phyloP scores from a whole-genome alignment of 2,329 filamentous ascomycete genomes.

The Cordyceps javanica region DNA sequence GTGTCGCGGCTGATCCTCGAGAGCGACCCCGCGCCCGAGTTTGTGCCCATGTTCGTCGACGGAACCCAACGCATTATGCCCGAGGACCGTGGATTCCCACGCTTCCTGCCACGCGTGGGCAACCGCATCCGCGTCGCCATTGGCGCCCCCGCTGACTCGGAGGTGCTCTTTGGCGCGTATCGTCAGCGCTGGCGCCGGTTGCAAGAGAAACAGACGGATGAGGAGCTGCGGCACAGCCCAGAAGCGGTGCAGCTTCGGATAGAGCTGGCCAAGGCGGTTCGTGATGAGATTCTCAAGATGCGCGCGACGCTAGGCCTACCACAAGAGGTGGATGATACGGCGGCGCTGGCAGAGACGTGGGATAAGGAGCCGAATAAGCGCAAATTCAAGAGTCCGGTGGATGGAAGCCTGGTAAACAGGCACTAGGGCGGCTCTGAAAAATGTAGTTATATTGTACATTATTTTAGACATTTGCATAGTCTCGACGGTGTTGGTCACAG shows the following conservation, averaged over 20 bases:
- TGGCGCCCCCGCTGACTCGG: conserved; percentile 69
- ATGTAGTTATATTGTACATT: conserved; percentile 2
- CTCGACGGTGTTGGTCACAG: not conserved
- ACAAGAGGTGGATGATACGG: conserved; percentile 70
- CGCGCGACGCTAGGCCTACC: conserved; percentile 64
- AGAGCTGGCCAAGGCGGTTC: conserved; percentile 72
- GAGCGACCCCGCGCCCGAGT: conserved; percentile 75
- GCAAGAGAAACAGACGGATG: conserved; percentile 41
- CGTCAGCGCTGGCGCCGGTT: conserved; percentile 68
- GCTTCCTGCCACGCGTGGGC: conserved; percentile 70
- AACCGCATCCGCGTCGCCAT: conserved; percentile 69
- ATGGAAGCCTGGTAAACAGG: conserved; percentile 44
- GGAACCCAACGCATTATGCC: conserved; percentile 85
- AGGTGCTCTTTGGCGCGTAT: conserved; percentile 71
- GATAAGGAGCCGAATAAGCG: conserved; percentile 43
- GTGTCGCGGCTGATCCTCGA: conserved; percentile 87
- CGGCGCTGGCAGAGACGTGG: conserved; percentile 78
- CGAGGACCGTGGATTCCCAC: conserved; percentile 71
- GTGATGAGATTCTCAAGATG: conserved; percentile 75
- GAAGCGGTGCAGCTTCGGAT: conserved; percentile 68
- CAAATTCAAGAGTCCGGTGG: conserved; percentile 47
- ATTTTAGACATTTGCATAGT: not conserved
- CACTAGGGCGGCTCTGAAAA: conserved; percentile 19
- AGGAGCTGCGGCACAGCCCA: conserved; percentile 35
- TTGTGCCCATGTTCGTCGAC: conserved; percentile 92